Conservation (phyloP, 768 basidiomycete genomes). For the Calocybe indica region DNA sequence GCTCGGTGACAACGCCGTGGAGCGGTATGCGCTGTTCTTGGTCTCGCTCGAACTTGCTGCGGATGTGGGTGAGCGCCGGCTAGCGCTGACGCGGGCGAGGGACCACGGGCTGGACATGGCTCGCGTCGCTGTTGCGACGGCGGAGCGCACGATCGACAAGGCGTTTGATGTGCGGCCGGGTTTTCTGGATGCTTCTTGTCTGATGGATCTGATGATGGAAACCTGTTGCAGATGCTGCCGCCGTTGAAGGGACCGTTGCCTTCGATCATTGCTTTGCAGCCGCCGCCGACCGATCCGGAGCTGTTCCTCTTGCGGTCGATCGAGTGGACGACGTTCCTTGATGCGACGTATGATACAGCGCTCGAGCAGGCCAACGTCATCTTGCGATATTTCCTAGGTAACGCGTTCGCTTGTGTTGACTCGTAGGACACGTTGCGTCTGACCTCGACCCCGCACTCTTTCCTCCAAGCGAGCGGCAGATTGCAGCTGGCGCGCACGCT, state of each 20-base stretch:
- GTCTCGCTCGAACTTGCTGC: slow-evolving; percentile 65
- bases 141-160: slow-evolving; percentile 69
- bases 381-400: slow-evolving; percentile 85
- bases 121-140: slow-evolving; percentile 74
- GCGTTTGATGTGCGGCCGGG: slow-evolving; percentile 49
- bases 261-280: slow-evolving; percentile 51
- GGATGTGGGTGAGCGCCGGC: slow-evolving; percentile 56
- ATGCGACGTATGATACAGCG: slow-evolving; percentile 69
- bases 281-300: slow-evolving; percentile 52
- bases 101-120: slow-evolving; percentile 83
- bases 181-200: not conserved
- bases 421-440: not conserved
- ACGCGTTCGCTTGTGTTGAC: slow-evolving; percentile 13
- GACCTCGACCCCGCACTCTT: not conserved
- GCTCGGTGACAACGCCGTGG: slow-evolving; percentile 84
- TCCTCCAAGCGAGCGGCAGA: slow-evolving; percentile 55
- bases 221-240: slow-evolving; percentile 41
- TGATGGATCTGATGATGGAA: slow-evolving; percentile 4
- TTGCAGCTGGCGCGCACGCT: slow-evolving; percentile 60
- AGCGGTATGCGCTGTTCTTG: slow-evolving; percentile 89
- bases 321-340: slow-evolving; percentile 86
- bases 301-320: slow-evolving; percentile 74
- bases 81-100: slow-evolving; percentile 67
- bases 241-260: slow-evolving; percentile 52
- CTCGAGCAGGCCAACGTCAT: slow-evolving; percentile 86